Base-by-base conservation (phyloP, 2,329 filamentous ascomycete genomes). In the Sordariomycetes sp. region DNA sequence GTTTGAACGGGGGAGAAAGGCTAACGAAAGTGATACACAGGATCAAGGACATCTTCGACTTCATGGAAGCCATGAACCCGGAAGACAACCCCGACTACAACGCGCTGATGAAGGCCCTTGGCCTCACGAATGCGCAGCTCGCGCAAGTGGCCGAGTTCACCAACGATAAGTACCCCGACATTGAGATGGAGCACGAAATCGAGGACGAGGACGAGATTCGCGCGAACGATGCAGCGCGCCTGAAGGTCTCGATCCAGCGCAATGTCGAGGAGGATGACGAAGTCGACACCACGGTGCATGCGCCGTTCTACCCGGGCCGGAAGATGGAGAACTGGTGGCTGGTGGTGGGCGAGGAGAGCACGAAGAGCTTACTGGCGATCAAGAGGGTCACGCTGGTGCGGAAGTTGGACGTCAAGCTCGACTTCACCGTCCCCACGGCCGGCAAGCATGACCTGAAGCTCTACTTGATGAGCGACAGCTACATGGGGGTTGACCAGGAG, bases 271-370 rank as follows among this genome's bases (percentile, higher is more conserved):
- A 86, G 57, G 82, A 84, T 57, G 76, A 78, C 14, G 77, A 82
- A 24, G 86, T 89, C 63, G 90, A 97, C 69, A 82, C 87, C 1
- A 87, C 86, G 1, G 95, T 97, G 2, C 92, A 97, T 69, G 92
- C 93, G 56, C 94, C 94, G 0, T 99, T 97, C 79, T 99, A 94
- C 70, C 92, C 94, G 1, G 78, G 72, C 55, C 87, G 88, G 71
- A 99, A 99, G 80, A 87, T 90, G 76, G 94, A 99, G 79, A 96
- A 94, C 69, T 99, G 92, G 92, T 99, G 94, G 94, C 76, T 99
- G 59, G 90, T 99, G 22, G 90, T 99, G 37, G 93, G 92, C 34
- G 92, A 97, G 65, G 91, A 97, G 74, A 88, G 84, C 70, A 90
- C 88, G 48, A 93, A 90, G 76, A 92, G 81, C 62, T 77, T 99